These are phyloP conservation scores for Neonothopanus nambi DNA, from an alignment of 1,284 basidiomycete genomes.

Conservation along the genomic window DNA sequence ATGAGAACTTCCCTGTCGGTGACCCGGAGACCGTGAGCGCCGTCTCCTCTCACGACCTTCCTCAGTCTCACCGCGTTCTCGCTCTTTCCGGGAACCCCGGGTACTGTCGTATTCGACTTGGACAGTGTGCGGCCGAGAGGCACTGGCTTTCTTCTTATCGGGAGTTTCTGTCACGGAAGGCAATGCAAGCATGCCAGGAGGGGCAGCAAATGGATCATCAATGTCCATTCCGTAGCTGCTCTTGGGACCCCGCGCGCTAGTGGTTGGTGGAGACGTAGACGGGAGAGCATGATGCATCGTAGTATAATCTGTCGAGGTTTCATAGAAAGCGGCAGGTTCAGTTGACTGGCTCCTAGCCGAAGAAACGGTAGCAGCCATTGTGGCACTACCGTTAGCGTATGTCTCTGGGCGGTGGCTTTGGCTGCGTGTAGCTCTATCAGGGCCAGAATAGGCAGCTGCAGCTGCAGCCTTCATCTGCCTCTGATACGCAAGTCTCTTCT, in stretches of 20 bases:
- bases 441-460: constrained; percentile 32
- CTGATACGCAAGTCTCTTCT: constrained; percentile 70
- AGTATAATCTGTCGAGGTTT: constrained; percentile 36
- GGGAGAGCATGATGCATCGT: constrained; percentile 4
- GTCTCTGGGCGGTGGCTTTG: constrained; percentile 20
- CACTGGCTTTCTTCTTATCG: constrained; percentile 35
- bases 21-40: constrained; percentile 7
- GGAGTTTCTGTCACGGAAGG: constrained; percentile 5
- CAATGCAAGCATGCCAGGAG: constrained; percentile 19
- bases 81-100: constrained; percentile 5
- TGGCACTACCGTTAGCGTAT: background rate
- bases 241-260: constrained; percentile 27
- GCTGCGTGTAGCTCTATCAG: constrained; percentile 35
- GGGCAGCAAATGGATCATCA: constrained; percentile 48
- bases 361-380: constrained; percentile 18
- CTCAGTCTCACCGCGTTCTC: constrained; percentile 6
- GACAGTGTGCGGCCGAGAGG: constrained; percentile 71
- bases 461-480: constrained; percentile 49
- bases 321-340: constrained; percentile 29
- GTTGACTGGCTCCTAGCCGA: constrained; percentile 29
- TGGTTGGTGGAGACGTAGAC: constrained; percentile 14
- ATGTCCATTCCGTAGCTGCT: constrained; percentile 27
- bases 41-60: constrained; percentile 1
- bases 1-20: constrained; percentile 2
- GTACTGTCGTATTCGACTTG: constrained; percentile 81